Conservation (phyloP, 2,329 filamentous ascomycete species). For the Rutstroemia sp. region DNA sequence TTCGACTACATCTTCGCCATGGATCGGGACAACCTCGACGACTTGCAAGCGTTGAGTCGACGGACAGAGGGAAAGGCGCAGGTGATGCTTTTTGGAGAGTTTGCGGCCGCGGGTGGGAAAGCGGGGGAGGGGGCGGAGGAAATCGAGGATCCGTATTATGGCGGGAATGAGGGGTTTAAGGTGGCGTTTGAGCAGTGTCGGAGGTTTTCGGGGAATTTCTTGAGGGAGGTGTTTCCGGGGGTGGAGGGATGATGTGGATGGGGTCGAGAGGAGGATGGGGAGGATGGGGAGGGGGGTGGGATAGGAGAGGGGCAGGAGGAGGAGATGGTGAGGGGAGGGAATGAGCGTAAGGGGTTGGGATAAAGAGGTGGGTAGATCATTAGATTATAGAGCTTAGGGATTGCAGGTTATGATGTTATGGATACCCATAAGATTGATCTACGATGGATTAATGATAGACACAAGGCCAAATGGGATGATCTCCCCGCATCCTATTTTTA, state of each 20-base stretch:
- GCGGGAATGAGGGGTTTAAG: conserved; percentile 72
- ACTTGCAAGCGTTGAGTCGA: conserved; percentile 54
- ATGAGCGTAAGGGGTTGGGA: background rate
- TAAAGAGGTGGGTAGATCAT: background rate
- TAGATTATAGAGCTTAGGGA: too few species aligned
- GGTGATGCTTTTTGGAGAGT: conserved; percentile 80
- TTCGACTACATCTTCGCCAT: conserved; percentile 96
- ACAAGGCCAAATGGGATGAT: too few species aligned
- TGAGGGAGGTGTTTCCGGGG: conserved; percentile 25
- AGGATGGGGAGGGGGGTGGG: background rate
- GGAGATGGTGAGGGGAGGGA: background rate
- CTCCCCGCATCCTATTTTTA: too few species aligned
- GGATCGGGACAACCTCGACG: conserved; percentile 74
- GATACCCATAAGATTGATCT: background rate
- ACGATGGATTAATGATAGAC: too few species aligned
- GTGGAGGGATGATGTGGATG: conserved; percentile 14
- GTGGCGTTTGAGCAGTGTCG: conserved; percentile 78
- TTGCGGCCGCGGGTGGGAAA: conserved; percentile 40
- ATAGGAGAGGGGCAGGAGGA: background rate
- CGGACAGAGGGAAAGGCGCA: conserved; percentile 51
- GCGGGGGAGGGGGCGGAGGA: conserved; percentile 49
- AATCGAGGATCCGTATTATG: conserved; percentile 88
- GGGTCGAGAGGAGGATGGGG: background rate
- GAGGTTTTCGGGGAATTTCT: conserved; percentile 61
- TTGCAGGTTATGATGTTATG: background rate